These are phyloP conservation scores for Dipteronia sinensis DNA, from an alignment of 345 rosid genomes.

Conservation along the genomic window DNA sequence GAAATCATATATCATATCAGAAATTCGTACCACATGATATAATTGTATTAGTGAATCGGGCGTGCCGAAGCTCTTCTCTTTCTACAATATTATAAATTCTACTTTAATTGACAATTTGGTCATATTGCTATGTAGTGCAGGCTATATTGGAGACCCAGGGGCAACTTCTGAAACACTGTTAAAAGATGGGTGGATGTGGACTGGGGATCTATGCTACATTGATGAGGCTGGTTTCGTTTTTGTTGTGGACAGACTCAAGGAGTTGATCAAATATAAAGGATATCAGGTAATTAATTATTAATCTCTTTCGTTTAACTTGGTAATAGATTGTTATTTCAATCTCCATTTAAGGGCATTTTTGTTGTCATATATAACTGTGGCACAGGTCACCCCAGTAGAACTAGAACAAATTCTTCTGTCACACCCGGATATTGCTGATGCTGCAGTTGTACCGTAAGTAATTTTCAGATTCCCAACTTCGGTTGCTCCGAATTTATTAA, in stretches of 20 bases:
- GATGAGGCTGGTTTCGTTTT: conserved; percentile 34
- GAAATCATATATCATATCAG: too few relatives aligned
- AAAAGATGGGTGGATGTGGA: conserved; percentile 37
- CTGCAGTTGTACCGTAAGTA: conserved; percentile 36
- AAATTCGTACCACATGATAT: too few relatives aligned
- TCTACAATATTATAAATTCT: neutral
- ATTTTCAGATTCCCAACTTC: neutral
- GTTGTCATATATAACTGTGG: neutral
- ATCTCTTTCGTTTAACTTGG: neutral
- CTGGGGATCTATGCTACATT: conserved; percentile 42
- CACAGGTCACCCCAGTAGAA: conserved; percentile 46
- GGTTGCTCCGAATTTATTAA: too few relatives aligned
- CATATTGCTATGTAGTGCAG: neutral
- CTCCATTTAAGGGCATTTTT: neutral
- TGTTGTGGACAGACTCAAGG: conserved; percentile 43
- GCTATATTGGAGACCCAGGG: conserved; percentile 30
- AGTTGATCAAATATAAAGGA: conserved; percentile 41
- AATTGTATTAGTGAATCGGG: too few relatives aligned
- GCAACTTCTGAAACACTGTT: conserved; percentile 26
- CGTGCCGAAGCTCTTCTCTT: too few relatives aligned
- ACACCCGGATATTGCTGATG: conserved; percentile 35
- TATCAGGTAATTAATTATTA: conserved; percentile 31
- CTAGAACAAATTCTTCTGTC: conserved; percentile 40
- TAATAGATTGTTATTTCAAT: neutral
- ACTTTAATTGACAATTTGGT: too few relatives aligned